phyloP scores from a whole-genome alignment of 495 filamentous ascomycete species.

The Achaetomiella virescens region DNA sequence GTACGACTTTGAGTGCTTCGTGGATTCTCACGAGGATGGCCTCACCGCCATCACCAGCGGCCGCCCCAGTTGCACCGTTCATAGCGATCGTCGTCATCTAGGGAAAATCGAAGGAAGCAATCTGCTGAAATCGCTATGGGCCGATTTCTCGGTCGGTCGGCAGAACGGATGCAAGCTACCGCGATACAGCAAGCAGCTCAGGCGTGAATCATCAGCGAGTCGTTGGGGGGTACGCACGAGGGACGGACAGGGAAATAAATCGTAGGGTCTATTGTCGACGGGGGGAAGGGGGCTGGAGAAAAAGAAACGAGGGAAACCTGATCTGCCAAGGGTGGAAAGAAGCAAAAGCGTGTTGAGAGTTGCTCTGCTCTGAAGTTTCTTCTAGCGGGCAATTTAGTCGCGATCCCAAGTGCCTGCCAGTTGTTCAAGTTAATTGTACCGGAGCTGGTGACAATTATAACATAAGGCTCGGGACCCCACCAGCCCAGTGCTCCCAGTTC shows the following conservation, averaged over 20 bases:
- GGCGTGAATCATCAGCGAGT: not conserved
- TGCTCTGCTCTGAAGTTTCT: not conserved
- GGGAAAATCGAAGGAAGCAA: not conserved
- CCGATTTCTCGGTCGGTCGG: not conserved
- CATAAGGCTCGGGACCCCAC: slow-evolving; percentile 2
- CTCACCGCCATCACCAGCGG: slow-evolving; percentile 14
- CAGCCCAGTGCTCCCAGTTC: not conserved
- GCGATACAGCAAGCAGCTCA: slow-evolving; percentile 2
- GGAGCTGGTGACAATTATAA: not conserved
- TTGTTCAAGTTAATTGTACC: not conserved
- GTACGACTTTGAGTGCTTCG: slow-evolving; percentile 76
- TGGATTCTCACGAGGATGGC: slow-evolving; percentile 56
- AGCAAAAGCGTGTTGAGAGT: not conserved
- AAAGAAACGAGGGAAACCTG: not conserved
- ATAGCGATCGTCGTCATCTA: slow-evolving; percentile 17
- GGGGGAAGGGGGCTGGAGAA: not conserved
- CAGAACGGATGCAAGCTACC: slow-evolving; percentile 9
- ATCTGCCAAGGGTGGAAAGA: not conserved
- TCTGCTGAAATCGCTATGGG: not conserved
- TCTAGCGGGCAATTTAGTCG: not conserved
- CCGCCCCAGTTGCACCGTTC: slow-evolving; percentile 25
- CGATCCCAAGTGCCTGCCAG: not conserved
- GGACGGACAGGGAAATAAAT: not conserved
- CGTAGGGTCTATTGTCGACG: not conserved
- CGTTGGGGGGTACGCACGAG: not conserved